Evolutionary conservation across 768 basidiomycete species (phyloP).

Genomic region (Nidularia pulvinata): DNA sequence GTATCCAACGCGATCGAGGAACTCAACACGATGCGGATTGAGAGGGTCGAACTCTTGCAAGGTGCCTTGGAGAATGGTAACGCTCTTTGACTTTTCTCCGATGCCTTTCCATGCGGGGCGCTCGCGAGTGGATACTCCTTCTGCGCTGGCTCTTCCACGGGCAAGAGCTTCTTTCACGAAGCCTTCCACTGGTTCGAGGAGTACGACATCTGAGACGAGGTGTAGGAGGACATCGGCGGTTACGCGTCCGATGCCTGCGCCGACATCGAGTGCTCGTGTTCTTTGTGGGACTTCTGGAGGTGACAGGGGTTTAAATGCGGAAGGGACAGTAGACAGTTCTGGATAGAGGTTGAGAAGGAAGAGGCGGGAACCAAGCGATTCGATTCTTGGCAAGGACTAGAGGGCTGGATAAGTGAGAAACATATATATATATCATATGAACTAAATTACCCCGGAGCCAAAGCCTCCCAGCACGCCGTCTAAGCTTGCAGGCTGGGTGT

Average conservation of each 20-base stretch:
- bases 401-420: slow-evolving; percentile 7
- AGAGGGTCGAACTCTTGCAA: slow-evolving; percentile 83
- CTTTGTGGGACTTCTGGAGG: slow-evolving; percentile 17
- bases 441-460: slow-evolving; percentile 47
- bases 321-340: slow-evolving; percentile 74
- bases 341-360: slow-evolving; percentile 85
- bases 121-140: slow-evolving; percentile 11
- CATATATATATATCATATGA: not conserved
- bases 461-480: slow-evolving; percentile 82
- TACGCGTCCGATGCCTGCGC: slow-evolving; percentile 93
- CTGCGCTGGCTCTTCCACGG: slow-evolving; percentile 30
- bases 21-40: slow-evolving; percentile 38
- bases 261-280: slow-evolving; percentile 86
- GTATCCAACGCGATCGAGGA: slow-evolving; percentile 71
- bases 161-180: slow-evolving; percentile 76
- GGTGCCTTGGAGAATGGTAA: slow-evolving; percentile 77
- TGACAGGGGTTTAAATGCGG: slow-evolving; percentile 58
- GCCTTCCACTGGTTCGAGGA: slow-evolving; percentile 83
- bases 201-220: slow-evolving; percentile 83
- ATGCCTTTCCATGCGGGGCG: slow-evolving; percentile 66
- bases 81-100: slow-evolving; percentile 60
- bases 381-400: slow-evolving; percentile 87
- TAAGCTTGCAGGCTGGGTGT: slow-evolving; percentile 72
- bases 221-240: slow-evolving; percentile 89
- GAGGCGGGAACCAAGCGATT: slow-evolving; percentile 87